Evolutionary conservation across 2,329 filamentous ascomycete genomes (phyloP).

Genomic region (Microsporum audouinii): DNA sequence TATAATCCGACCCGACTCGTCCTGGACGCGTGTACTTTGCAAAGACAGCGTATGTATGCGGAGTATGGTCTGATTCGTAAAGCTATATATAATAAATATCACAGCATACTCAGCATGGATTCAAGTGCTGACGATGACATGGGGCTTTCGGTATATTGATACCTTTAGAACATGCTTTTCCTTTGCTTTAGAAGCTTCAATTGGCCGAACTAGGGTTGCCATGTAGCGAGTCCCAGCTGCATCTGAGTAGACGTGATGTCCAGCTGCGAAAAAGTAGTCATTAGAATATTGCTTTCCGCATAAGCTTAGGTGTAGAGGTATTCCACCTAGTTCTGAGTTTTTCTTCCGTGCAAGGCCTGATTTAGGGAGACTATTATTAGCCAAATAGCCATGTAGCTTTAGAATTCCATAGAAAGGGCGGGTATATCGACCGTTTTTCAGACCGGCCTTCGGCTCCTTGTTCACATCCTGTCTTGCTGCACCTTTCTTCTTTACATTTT

Average conservation of each 20-base stretch:
- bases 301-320: background rate
- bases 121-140: background rate
- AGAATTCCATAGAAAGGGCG: background rate
- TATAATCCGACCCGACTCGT: slow-evolving; percentile 22
- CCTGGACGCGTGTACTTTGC: slow-evolving; percentile 36
- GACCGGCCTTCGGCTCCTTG: background rate
- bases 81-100: slow-evolving; percentile 39
- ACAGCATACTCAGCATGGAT: slow-evolving; percentile 5
- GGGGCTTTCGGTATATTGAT: background rate
- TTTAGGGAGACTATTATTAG: too few relatives aligned
- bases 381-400: background rate
- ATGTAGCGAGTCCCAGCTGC: slow-evolving; percentile 52
- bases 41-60: slow-evolving; percentile 51
- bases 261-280: slow-evolving; percentile 30
- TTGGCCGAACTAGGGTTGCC: slow-evolving; percentile 47
- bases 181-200: slow-evolving; percentile 37
- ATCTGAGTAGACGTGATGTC: slow-evolving; percentile 57
- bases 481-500: slow-evolving; percentile 29
- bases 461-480: background rate
- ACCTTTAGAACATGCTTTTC: slow-evolving; percentile 53
- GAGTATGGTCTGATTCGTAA: slow-evolving; percentile 50
- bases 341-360: background rate
- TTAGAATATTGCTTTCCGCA: background rate
- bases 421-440: background rate
- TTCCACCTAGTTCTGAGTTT: background rate